phyloP scores from a whole-genome alignment of 2,329 filamentous ascomycete genomes.

The Penicillium janthinellum region DNA sequence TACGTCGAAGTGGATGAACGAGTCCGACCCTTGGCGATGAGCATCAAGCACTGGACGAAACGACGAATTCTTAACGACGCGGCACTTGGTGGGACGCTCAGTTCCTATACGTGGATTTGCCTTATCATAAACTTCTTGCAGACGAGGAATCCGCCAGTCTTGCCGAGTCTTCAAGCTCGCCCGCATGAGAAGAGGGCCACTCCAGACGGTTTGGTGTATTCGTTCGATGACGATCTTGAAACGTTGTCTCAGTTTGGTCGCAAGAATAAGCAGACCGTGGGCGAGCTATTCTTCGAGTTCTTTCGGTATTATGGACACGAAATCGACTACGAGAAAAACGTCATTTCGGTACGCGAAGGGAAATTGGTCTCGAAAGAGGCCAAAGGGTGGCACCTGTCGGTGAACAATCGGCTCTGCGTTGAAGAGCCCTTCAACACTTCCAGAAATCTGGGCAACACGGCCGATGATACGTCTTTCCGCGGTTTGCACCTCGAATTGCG shows the following conservation, averaged over 20 bases:
- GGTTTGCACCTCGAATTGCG: conserved; percentile 89
- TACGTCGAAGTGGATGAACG: conserved; percentile 93
- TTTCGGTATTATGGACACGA: conserved; percentile 95
- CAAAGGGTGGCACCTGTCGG: conserved; percentile 81
- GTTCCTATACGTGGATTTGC: conserved; percentile 99
- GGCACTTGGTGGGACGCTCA: conserved; percentile 92
- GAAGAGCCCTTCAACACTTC: conserved; percentile 93
- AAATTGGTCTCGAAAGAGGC: conserved; percentile 76
- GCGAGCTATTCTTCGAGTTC: conserved; percentile 89
- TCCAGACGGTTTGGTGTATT: conserved; percentile 67
- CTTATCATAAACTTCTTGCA: conserved; percentile 97
- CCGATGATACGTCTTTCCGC: conserved; percentile 89
- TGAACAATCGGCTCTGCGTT: conserved; percentile 86
- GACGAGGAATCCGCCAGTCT: conserved; percentile 76
- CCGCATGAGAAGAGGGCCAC: conserved; percentile 63
- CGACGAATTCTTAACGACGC: conserved; percentile 92
- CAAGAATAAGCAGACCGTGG: conserved; percentile 78
- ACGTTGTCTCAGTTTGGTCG: conserved; percentile 72
- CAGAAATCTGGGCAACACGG: conserved; percentile 92
- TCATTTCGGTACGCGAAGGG: conserved; percentile 82
- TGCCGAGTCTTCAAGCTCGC: conserved; percentile 81
- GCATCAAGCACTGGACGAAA: conserved; percentile 97
- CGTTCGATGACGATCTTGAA: conserved; percentile 84
- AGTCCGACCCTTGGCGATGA: conserved; percentile 90
- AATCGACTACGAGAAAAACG: conserved; percentile 82